Base-by-base conservation (phyloP, 2,329 filamentous ascomycete species). In the Neonectria magnoliae region DNA sequence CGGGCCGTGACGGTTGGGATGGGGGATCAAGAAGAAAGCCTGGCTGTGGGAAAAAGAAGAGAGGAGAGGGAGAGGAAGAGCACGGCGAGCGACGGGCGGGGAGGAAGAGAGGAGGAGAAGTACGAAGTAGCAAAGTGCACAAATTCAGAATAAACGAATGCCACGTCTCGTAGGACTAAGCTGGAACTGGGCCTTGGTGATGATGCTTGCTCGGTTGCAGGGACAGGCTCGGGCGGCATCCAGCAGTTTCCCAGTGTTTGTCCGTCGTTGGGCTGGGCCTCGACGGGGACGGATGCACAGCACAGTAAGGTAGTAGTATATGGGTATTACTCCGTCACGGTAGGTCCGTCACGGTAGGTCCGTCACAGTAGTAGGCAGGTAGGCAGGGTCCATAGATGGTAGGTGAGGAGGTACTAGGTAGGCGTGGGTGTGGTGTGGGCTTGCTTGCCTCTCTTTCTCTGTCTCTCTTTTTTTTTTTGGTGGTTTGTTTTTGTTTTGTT, bases 121-220 rank as follows among this genome's bases (percentile, higher is more conserved):
- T 47, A 58, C 66, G 56, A 66, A 66, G 61, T 59, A 54, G 62
- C 51, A 62, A 67, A 67, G 64, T n/a, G 18, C 57, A 59, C 60
- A 60, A 52, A 62, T 62, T 52, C 60, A 61, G 58, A 68, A 64
- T 25, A 68, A 65, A 62, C 55, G 63, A 71, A 73, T 72, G 71
- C 71, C 69, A 73, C 68, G 71, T 68, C 71, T 73, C 65, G 69
- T 71, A 69, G 60, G 68, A 70, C 68, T 70, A 67, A 66, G 64
- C 57, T 60, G 62, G 62, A 61, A 57, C 62, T 63, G 60, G 57
- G 47, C 44, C 56, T 56, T 56, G 66, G 57, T 68, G 68, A 64
- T 69, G 69, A 73, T 73, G 71, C 64, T 71, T 64, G 62, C 60
- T 69, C 68, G 64, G 71, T 62, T 69, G 62, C 68, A 71, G 70